Conservation (phyloP, 768 basidiomycete species). For the Clitopilus hobsonii region DNA sequence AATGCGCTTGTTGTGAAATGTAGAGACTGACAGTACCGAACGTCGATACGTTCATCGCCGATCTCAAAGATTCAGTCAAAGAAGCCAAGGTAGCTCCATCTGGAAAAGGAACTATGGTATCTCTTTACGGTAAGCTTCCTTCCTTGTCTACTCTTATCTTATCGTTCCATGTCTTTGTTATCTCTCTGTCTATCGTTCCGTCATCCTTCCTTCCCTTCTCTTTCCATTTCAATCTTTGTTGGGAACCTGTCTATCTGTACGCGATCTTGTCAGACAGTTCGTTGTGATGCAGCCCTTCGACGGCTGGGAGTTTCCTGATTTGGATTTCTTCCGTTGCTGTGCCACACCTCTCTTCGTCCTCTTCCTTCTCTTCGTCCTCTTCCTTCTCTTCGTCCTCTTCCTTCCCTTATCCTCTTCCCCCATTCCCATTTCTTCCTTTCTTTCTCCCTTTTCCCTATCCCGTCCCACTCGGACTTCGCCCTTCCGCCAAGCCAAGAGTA, state of each 20-base stretch:
- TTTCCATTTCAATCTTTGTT: no score
- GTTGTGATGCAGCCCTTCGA: not conserved
- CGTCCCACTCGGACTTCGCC: not conserved
- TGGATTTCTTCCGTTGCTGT: conserved; percentile 1
- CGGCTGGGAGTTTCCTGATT: not conserved
- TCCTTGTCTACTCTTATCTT: conserved; percentile 7
- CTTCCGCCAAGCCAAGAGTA: no score
- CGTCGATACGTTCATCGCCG: conserved; percentile 77
- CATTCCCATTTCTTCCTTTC: not conserved
- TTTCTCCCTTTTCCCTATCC: not conserved
- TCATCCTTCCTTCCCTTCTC: not conserved
- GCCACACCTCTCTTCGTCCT: not conserved
- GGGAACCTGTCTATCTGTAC: no score
- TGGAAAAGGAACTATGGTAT: conserved; percentile 85
- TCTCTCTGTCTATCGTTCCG: not conserved
- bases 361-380: not conserved
- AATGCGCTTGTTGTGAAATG: not conserved
- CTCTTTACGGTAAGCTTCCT: conserved; percentile 71
- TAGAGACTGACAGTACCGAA: conserved; percentile 76
- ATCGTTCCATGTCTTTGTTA: not conserved
- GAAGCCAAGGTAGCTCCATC: conserved; percentile 63
- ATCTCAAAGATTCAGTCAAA: conserved; percentile 73
- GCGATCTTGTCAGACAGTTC: no score
- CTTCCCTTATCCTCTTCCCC: not conserved
- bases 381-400: conserved; percentile 2